Evolutionary conservation across 306 rosid species (phyloP).

Genomic region (Acacia confusa): DNA sequence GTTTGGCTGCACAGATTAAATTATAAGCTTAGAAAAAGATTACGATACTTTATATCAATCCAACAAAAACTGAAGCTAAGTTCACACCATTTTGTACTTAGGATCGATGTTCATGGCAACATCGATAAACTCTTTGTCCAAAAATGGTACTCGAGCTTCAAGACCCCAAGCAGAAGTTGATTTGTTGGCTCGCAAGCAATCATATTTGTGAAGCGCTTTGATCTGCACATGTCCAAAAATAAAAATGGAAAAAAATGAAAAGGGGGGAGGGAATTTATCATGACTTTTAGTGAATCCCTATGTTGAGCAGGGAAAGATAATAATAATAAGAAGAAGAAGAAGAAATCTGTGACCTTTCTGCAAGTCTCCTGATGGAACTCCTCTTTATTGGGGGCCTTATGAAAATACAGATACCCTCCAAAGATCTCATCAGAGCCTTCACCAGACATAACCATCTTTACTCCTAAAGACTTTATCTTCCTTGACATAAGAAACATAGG

Average conservation of each 20-base stretch:
- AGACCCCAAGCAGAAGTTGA: conserved; percentile 84
- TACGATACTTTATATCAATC: not conserved
- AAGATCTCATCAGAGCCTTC: conserved; percentile 93
- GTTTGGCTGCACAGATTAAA: conserved; percentile 50
- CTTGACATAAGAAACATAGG: conserved; percentile 92
- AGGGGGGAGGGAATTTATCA: not conserved
- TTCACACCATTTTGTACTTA: conserved; percentile 59
- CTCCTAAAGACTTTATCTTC: conserved; percentile 81
- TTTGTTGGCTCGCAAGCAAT: conserved; percentile 85
- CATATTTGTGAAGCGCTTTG: conserved; percentile 80
- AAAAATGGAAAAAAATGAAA: not conserved
- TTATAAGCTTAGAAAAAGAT: not conserved
- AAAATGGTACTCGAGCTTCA: conserved; percentile 87
- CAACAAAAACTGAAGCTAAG: not conserved
- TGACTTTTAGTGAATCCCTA: not conserved
- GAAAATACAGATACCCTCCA: conserved; percentile 89
- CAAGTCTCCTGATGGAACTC: conserved; percentile 88
- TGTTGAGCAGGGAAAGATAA: not conserved
- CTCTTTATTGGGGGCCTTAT: conserved; percentile 89
- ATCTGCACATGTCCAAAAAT: conserved; percentile 43
- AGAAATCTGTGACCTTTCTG: conserved; percentile 54
- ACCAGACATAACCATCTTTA: conserved; percentile 83
- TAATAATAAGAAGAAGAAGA: not conserved
- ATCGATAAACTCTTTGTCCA: conserved; percentile 69
- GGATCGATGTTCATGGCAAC: conserved; percentile 85